Evolutionary conservation across 495 filamentous ascomycete species (phyloP), one percentile per base, ranked within the genome.

Genomic region (Ramalina intermedia): DNA sequence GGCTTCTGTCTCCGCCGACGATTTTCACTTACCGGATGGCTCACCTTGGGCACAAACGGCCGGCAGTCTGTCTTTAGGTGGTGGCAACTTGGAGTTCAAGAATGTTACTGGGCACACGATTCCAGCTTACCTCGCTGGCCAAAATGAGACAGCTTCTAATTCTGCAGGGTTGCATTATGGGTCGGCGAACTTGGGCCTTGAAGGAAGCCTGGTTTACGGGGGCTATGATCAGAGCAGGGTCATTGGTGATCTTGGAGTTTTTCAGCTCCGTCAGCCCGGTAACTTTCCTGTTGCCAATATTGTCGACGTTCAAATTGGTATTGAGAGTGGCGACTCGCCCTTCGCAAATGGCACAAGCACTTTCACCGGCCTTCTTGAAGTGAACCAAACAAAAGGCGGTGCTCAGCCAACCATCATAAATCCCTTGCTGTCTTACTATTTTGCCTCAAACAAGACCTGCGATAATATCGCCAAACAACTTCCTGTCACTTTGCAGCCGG

Each of bases 151-250:
- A 20, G 63, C 66, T 0, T 76, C 73, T 1, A 69, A 69, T 40
- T 74, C 72, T 8, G 76, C 65, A 46, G 66, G 68, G 6, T 62
- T 79, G 55, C 75, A 78, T 52, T 69, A 78, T 37, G 74, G 75
- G 7, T 72, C 72, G 3, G 69, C 57, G 3, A 46, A 54, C 6
- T 60, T 62, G 8, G 49, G 52, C 3, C 65, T 72, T 48, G 47
- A 61, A 6, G 71, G 66, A 1, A 73, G 67, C 4, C 57, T 75
- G 37, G 50, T 66, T 23, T 64, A 72, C 39, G 74, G 74, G 4
- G 73, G 74, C 0, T 78, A 72, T 55, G 71, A 78, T 52, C 62
- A 69, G 41, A 66, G 58, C 42, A 59, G 70, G 23, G 51, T 71
- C n/a, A 23, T 67, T n/a, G 57, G 58, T 0, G 47, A 60, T 13